phyloP scores from a whole-genome alignment of 208 protist species.

The Crithidia expoeki region DNA sequence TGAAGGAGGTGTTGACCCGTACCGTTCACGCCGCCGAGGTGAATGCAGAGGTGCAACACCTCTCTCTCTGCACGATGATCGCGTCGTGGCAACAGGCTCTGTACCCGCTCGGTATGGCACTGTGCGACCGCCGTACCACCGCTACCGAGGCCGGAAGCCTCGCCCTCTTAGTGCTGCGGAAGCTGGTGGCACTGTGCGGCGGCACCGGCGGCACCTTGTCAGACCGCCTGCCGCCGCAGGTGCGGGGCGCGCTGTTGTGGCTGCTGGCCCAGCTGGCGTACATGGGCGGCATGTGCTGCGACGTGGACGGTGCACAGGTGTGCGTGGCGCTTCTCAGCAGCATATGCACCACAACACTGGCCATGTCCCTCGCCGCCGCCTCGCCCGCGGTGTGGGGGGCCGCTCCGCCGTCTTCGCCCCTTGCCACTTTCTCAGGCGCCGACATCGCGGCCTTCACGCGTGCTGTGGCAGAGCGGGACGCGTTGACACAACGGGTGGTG shows the following conservation, averaged over 20 bases:
- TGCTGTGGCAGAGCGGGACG: conserved; percentile 17
- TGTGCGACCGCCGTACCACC: conserved; percentile 54
- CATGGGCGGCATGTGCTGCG: conserved; percentile 79
- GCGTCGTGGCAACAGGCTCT: conserved; percentile 69
- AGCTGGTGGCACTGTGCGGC: conserved; percentile 58
- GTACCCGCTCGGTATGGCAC: conserved; percentile 59
- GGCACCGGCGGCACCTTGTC: conserved; percentile 27
- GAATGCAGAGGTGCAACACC: conserved; percentile 10
- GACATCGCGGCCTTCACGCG: conserved; percentile 1
- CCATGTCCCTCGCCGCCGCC: conserved; percentile 16
- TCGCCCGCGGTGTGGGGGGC: neutral
- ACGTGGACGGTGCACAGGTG: conserved; percentile 71
- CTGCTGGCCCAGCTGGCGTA: conserved; percentile 76
- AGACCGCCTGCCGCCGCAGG: conserved; percentile 35
- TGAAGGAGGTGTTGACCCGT: conserved; percentile 77
- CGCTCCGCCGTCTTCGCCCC: conserved; percentile 7
- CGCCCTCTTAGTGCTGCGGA: conserved; percentile 73
- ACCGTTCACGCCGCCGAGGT: conserved; percentile 41
- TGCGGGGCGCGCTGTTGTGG: conserved; percentile 47
- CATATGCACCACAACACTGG: conserved; percentile 62
- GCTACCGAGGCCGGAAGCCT: conserved; percentile 71
- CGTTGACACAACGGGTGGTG: conserved; percentile 42
- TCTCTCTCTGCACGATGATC: conserved; percentile 50
- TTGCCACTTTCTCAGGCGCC: conserved; percentile 5
- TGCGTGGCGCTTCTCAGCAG: conserved; percentile 78